Conservation (phyloP, 345 rosid species). For the Eutrema japonicum region DNA sequence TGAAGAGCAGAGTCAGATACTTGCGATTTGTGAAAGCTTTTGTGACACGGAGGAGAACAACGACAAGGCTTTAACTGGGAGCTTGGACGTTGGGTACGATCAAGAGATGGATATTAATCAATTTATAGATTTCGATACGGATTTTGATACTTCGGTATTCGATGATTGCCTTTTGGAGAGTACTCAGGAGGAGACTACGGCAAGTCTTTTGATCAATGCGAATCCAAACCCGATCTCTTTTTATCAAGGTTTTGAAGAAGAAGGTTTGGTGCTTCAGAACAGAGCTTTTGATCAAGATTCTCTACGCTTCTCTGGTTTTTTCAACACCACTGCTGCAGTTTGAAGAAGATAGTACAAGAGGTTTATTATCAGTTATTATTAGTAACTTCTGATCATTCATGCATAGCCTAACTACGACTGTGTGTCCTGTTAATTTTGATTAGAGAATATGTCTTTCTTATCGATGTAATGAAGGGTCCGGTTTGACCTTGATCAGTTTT, state of each 20-base stretch:
- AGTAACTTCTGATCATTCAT: too few species aligned
- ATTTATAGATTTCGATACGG: not conserved
- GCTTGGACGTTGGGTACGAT: not conserved
- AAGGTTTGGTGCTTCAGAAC: too few species aligned
- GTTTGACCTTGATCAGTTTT: not conserved
- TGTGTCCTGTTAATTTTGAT: not conserved
- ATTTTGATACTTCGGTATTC: not conserved
- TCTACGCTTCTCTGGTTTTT: too few species aligned
- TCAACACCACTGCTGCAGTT: too few species aligned
- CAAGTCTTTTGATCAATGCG: not conserved
- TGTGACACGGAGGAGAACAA: too few species aligned
- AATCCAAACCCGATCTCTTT: too few species aligned
- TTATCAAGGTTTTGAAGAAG: too few species aligned
- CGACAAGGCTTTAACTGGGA: not conserved
- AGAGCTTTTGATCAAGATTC: too few species aligned
- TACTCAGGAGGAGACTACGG: not conserved
- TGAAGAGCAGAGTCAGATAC: not conserved
- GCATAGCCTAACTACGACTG: not conserved
- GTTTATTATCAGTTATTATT: too few species aligned
- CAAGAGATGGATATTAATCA: conserved; percentile 1
- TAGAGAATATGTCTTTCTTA: not conserved
- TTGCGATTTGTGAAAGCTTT: too few species aligned
- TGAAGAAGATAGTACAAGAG: too few species aligned
- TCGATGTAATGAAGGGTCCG: not conserved
- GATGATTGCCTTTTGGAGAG: not conserved